These are phyloP conservation scores for Verbena officinalis DNA, from an alignment of 257 asterid genomes.

Conservation along the genomic window DNA sequence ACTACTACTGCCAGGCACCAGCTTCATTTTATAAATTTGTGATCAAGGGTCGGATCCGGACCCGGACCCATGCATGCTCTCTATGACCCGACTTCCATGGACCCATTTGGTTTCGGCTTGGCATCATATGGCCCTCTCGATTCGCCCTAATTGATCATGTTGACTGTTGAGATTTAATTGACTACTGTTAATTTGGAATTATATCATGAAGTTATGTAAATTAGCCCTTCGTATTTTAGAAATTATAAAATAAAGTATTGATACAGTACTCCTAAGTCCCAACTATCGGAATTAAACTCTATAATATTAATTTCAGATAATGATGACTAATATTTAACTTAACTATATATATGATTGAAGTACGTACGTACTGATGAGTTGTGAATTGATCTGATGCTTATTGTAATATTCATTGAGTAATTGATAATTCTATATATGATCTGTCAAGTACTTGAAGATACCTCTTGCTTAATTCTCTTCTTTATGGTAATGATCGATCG, in stretches of 20 bases:
- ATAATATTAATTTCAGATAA: no score
- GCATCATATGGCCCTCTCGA: neutral
- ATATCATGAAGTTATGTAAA: no score
- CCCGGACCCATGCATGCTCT: neutral
- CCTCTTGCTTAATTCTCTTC: slow-evolving; percentile 29
- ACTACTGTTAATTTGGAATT: no score
- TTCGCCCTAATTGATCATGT: no score
- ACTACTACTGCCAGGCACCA: no score
- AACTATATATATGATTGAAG: neutral
- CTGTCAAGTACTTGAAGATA: slow-evolving; percentile 29
- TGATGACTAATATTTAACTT: no score
- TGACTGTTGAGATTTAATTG: neutral
- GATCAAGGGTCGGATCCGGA: no score
- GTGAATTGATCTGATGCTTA: neutral
- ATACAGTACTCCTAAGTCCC: no score
- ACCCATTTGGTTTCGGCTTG: neutral
- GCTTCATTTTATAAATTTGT: neutral
- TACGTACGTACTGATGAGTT: slow-evolving; percentile 1
- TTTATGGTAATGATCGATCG: slow-evolving; percentile 6
- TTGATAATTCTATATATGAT: no score
- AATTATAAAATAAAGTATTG: no score
- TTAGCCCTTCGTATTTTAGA: no score
- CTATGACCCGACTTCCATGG: neutral
- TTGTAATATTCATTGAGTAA: neutral
- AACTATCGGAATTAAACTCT: no score